A percentile compares a stretch with the other conserved stretches of the same genome.
phyloP scores from a whole-genome alignment of 495 filamentous ascomycete genomes.

The Daldinia loculata region DNA sequence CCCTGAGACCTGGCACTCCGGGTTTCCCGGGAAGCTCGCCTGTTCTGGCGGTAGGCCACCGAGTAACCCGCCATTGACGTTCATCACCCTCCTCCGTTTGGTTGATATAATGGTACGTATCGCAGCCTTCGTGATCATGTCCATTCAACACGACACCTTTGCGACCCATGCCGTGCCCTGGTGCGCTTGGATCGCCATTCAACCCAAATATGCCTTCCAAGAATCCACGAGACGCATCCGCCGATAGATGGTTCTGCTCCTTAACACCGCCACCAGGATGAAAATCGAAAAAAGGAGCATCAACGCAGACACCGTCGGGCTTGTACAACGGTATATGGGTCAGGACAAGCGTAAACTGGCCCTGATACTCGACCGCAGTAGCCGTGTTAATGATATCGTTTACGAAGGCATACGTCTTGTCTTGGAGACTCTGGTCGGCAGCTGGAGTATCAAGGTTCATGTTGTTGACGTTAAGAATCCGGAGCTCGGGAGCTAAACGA shows the following conservation, averaged over 20 bases:
- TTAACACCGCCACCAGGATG: slow-evolving; percentile 74
- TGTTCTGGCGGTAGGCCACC: slow-evolving; percentile 50
- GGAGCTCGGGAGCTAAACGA: slow-evolving; percentile 68
- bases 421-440: slow-evolving; percentile 67
- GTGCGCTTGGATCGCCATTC: slow-evolving; percentile 64
- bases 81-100: slow-evolving; percentile 49
- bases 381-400: slow-evolving; percentile 74
- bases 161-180: slow-evolving; percentile 66
- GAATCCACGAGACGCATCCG: slow-evolving; percentile 69
- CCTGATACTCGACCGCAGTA: slow-evolving; percentile 69
- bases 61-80: slow-evolving; percentile 58
- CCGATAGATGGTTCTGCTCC: slow-evolving; percentile 91
- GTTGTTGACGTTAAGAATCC: slow-evolving; percentile 85
- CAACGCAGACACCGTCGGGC: slow-evolving; percentile 79
- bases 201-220: slow-evolving; percentile 83
- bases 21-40: slow-evolving; percentile 46
- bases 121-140: slow-evolving; percentile 94
- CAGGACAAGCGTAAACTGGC: slow-evolving; percentile 79
- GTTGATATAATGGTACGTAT: slow-evolving; percentile 81
- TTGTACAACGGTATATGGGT: slow-evolving; percentile 95
- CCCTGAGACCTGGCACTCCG: slow-evolving; percentile 69
- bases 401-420: slow-evolving; percentile 78
- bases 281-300: slow-evolving; percentile 82
- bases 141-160: slow-evolving; percentile 81
- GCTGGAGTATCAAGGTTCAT: slow-evolving; percentile 92